Percentiles rank a stretch among this genome's conserved stretches.
Evolutionary conservation across 2,329 filamentous ascomycete species (phyloP).

Genomic region (Apiospora koreana): DNA sequence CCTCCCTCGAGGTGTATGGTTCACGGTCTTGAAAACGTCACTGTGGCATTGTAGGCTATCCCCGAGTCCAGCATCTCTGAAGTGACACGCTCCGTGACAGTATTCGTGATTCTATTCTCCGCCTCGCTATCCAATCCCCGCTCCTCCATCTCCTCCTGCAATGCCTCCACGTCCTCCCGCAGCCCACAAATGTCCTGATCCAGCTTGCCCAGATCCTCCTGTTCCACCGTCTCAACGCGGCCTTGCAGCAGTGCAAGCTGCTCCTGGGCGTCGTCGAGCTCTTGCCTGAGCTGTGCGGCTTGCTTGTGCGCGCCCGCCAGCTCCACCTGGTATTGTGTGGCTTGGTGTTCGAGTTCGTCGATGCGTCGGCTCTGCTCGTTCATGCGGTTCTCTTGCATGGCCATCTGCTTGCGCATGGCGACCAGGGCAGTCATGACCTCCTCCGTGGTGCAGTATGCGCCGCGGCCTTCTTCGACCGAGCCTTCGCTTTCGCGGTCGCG

Average conservation of each 20-base stretch:
- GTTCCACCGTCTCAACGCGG: neutral
- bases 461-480: neutral
- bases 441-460: neutral
- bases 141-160: neutral
- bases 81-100: neutral
- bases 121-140: neutral
- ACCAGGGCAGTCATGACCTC: neutral
- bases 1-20: neutral
- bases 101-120: neutral
- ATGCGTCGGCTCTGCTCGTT: neutral
- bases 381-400: neutral
- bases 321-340: neutral
- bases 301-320: neutral
- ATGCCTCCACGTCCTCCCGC: neutral
- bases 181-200: slow-evolving; percentile 1
- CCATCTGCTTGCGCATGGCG: slow-evolving; percentile 6
- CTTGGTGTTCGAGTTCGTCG: neutral
- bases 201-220: neutral
- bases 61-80: neutral
- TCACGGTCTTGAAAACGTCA: neutral
- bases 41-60: slow-evolving; percentile 2
- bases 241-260: neutral
- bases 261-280: neutral
- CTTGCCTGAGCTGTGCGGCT: neutral
- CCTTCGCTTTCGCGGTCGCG: neutral